These are phyloP conservation scores for Mantamonas sphyraenae DNA, from an alignment of 78 protist species.

Conservation along the genomic window DNA sequence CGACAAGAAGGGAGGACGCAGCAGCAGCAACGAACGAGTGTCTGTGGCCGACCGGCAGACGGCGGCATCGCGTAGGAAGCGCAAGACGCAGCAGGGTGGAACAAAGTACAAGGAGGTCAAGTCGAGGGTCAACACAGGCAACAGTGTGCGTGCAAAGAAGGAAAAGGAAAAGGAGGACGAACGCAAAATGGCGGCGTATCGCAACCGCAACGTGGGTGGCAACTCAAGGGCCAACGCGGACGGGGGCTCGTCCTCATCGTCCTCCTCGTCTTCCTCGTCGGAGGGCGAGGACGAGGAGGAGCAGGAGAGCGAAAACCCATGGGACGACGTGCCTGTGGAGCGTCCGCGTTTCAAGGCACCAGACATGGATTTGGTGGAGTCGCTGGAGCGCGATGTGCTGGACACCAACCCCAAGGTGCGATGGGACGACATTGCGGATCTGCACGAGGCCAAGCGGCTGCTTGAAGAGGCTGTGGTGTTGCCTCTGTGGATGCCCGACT, in stretches of 20 bases:
- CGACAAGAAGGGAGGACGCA: too few species aligned
- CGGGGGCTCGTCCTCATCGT: neutral
- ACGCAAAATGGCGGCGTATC: neutral
- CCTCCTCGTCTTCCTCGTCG: neutral
- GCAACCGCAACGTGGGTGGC: neutral
- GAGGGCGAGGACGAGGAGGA: neutral
- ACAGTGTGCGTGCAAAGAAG: too few species aligned
- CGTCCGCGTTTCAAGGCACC: neutral
- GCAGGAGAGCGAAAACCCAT: neutral
- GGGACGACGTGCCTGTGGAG: too few species aligned
- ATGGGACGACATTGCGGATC: slow-evolving; percentile 63
- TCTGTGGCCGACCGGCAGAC: too few species aligned
- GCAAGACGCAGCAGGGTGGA: too few species aligned
- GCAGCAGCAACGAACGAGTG: too few species aligned
- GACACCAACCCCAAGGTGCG: slow-evolving; percentile 22
- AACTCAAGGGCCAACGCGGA: neutral
- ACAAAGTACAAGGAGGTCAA: too few species aligned
- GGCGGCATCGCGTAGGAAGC: too few species aligned
- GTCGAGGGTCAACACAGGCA: too few species aligned
- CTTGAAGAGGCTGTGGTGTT: slow-evolving; percentile 68
- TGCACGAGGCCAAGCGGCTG: slow-evolving; percentile 61
- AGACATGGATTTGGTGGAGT: slow-evolving; percentile 21
- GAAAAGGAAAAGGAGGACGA: too few species aligned
- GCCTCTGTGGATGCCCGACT: slow-evolving; percentile 66
- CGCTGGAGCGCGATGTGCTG: slow-evolving; percentile 63